These are phyloP conservation scores for Lathyrus tuberosus DNA, from an alignment of 306 rosid species.

Conservation along the genomic window DNA sequence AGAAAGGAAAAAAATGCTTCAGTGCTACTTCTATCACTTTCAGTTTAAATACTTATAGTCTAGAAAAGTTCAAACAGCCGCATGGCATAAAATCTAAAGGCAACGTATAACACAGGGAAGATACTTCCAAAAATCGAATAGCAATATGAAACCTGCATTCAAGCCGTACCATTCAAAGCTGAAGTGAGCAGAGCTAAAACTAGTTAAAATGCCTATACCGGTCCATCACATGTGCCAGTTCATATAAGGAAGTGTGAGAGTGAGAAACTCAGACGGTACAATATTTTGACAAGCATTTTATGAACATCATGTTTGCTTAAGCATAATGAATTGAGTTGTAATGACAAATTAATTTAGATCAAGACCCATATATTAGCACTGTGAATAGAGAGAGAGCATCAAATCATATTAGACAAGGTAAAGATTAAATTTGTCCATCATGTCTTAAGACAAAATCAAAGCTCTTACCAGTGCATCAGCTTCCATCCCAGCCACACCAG, in stretches of 20 bases:
- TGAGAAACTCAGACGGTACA: conserved; percentile 1
- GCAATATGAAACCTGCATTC: conserved; percentile 29
- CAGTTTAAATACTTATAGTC: conserved; percentile 32
- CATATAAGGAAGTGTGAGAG: conserved; percentile 1
- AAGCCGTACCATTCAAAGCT: conserved; percentile 7
- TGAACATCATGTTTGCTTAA: conserved; percentile 19
- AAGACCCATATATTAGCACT: conserved; percentile 4
- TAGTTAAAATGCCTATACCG: conserved; percentile 23
- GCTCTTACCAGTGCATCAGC: conserved; percentile 98
- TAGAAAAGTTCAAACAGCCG: conserved; percentile 30
- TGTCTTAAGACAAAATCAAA: conserved; percentile 31
- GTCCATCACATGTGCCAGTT: conserved; percentile 2
- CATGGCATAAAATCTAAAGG: conserved; percentile 8
- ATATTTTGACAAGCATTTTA: conserved; percentile 11
- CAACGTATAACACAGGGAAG: neutral
- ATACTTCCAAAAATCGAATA: conserved; percentile 11
- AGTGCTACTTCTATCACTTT: conserved; percentile 25
- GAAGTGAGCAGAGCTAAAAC: conserved; percentile 16
- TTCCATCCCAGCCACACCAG: conserved; percentile 99
- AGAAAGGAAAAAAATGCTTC: conserved; percentile 34
- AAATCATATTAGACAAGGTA: conserved; percentile 18
- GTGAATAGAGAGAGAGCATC: conserved; percentile 19
- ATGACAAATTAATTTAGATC: conserved; percentile 29
- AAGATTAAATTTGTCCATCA: conserved; percentile 28
- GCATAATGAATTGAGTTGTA: neutral